Evolutionary conservation across 345 rosid genomes (phyloP), one percentile per base, ranked within the genome.

Genomic region (Cardamine resedifolia): DNA sequence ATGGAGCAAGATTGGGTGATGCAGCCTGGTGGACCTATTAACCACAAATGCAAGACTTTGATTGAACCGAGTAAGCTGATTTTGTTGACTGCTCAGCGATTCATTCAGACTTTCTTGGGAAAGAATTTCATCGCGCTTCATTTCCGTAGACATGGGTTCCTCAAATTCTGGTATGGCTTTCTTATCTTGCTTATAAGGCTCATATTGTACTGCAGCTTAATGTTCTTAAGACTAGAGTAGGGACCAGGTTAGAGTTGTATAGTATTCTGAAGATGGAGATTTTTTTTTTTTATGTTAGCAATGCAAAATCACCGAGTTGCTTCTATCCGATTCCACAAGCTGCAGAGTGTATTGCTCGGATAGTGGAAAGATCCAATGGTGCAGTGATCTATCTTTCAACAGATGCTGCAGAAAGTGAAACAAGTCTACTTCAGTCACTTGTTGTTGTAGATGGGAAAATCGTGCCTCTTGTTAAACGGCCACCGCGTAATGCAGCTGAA

Each of bases 1-100:
- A 69, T 91, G 64, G 97, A 91, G 73, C 77, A 74, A 33, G 85
- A 88, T 26, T 85, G 89, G 98, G 83, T 88, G 51, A 82, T 85
- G 91, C 97, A 91, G 79, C 92, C 97, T n/a, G 96, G 98, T 44
- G 98, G 98, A 68, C 95, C 98, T 0, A 81, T 94, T 61, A 80
- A 83, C 20, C 98, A 94, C 76, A 88, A 85, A 41, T 94, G 98
- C 79, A 89, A 86, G 89, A 87, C 96, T 16, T 73, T 94, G 82
- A 82, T 94, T 0, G 96, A 91, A 80, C 96, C 98, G 0, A 94
- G 86, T 70, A 86, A 65, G 62, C 84, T 88, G 33, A 91, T 94
- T 68, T 53, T 81, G 85, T 77, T 88, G 69, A 91, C 97, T 2
- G 96, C 99, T 0, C 96, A 91, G 73, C 82, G 96, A 21, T 95